Percentiles rank a stretch among this genome's conserved stretches.
Conservation (phyloP, 805 yeast genomes). For the Ogataea polymorpha region DNA sequence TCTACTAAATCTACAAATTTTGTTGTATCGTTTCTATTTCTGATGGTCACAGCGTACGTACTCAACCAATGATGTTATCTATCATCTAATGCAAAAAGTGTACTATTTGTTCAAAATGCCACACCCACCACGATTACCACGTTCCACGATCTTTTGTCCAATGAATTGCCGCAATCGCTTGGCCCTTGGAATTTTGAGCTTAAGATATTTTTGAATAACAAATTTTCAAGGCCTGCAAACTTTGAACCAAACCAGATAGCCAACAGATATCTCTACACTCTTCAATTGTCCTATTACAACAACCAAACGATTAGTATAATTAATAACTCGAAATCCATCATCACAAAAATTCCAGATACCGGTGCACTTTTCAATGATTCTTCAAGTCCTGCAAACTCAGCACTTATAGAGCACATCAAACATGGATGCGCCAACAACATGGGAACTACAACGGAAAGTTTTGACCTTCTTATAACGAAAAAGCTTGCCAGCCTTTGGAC, state of each 20-base stretch:
- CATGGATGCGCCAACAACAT: slow-evolving; percentile 53
- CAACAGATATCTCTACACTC: slow-evolving; percentile 46
- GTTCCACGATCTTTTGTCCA: slow-evolving; percentile 68
- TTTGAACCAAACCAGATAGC: slow-evolving; percentile 36
- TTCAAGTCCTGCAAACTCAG: slow-evolving; percentile 22
- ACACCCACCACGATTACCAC: slow-evolving; percentile 61
- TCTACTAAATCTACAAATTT: not conserved
- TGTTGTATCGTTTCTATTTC: not conserved
- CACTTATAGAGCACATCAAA: slow-evolving; percentile 25
- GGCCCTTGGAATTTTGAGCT: slow-evolving; percentile 71
- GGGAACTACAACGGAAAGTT: slow-evolving; percentile 38
- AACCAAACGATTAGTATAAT: slow-evolving; percentile 48
- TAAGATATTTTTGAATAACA: slow-evolving; percentile 64
- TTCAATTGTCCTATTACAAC: slow-evolving; percentile 47
- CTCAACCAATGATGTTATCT: not conserved
- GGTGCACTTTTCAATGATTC: slow-evolving; percentile 10
- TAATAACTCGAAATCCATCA: slow-evolving; percentile 39
- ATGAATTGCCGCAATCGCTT: slow-evolving; percentile 57
- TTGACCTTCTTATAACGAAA: slow-evolving; percentile 51
- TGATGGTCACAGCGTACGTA: slow-evolving; percentile 36
- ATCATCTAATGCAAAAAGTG: slow-evolving; percentile 24
- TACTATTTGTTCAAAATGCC: slow-evolving; percentile 41
- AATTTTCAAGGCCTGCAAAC: slow-evolving; percentile 43
- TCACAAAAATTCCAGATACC: slow-evolving; percentile 29
- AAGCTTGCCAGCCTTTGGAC: slow-evolving; percentile 71